Evolutionary conservation across 305 asterid species (phyloP).

Genomic region (Andrographis paniculata): DNA sequence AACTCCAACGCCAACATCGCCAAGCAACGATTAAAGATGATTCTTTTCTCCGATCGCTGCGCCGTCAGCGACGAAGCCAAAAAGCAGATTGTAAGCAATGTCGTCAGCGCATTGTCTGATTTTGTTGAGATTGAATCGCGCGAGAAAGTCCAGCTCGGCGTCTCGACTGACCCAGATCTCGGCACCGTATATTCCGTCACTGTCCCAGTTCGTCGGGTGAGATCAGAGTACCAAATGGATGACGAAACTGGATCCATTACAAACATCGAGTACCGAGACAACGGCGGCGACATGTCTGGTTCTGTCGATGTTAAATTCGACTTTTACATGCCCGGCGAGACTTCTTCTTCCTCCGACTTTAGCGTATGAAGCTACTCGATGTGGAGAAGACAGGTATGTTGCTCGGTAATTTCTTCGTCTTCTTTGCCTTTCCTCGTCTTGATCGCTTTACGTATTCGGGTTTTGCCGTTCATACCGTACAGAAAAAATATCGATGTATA

Average conservation of each 20-base stretch:
- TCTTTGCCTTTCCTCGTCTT: too few relatives aligned
- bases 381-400: neutral
- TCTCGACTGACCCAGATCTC: slow-evolving; percentile 79
- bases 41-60: slow-evolving; percentile 92
- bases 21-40: slow-evolving; percentile 94
- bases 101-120: slow-evolving; percentile 70
- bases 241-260: slow-evolving; percentile 67
- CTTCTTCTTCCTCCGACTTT: slow-evolving; percentile 9
- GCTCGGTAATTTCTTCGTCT: neutral
- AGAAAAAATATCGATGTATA: too few relatives aligned
- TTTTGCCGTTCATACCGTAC: too few relatives aligned
- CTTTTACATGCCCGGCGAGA: slow-evolving; percentile 58
- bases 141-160: slow-evolving; percentile 89
- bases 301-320: slow-evolving; percentile 92
- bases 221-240: slow-evolving; percentile 66
- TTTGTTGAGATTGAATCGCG: slow-evolving; percentile 95
- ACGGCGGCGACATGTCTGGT: slow-evolving; percentile 71
- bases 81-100: slow-evolving; percentile 84
- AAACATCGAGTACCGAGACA: slow-evolving; percentile 64
- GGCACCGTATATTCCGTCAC: slow-evolving; percentile 89
- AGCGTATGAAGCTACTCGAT: neutral
- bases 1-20: slow-evolving; percentile 83
- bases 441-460: too few relatives aligned
- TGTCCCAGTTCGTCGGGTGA: slow-evolving; percentile 85
- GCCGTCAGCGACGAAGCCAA: slow-evolving; percentile 97